These are phyloP conservation scores for Aspergillus sp. DNA, from an alignment of 2,329 filamentous ascomycete species.

Conservation along the genomic window DNA sequence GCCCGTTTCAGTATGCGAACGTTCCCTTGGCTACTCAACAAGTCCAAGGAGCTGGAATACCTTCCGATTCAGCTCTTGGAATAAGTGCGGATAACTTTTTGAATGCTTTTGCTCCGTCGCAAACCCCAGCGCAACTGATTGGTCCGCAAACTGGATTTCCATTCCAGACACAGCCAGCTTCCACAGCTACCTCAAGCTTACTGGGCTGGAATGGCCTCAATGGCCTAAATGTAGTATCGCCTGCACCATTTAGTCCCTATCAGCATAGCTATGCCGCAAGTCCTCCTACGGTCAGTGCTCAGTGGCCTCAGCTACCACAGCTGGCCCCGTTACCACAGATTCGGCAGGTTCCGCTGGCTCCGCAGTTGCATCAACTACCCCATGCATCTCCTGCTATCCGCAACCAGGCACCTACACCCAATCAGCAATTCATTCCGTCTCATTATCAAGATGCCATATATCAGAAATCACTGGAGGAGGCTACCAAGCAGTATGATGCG, in stretches of 20 bases:
- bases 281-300: background rate
- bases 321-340: background rate
- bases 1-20: background rate
- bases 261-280: background rate
- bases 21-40: background rate
- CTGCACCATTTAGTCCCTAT: conserved; percentile 1
- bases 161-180: conserved; percentile 13
- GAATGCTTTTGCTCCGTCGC: conserved; percentile 18
- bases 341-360: background rate
- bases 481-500: conserved; percentile 28
- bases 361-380: background rate
- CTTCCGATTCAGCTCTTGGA: background rate
- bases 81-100: background rate
- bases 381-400: background rate
- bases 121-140: conserved; percentile 16
- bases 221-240: background rate
- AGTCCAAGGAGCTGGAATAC: background rate
- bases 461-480: conserved; percentile 29
- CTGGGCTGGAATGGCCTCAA: conserved; percentile 11
- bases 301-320: conserved; percentile 3
- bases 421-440: conserved; percentile 11
- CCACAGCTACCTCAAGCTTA: conserved; percentile 10
- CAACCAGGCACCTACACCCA: conserved; percentile 5
- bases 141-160: conserved; percentile 11
- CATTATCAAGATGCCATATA: conserved; percentile 15